Evolutionary conservation across 169 alveolate species (phyloP).

Genomic region (Eimeria sp.): DNA sequence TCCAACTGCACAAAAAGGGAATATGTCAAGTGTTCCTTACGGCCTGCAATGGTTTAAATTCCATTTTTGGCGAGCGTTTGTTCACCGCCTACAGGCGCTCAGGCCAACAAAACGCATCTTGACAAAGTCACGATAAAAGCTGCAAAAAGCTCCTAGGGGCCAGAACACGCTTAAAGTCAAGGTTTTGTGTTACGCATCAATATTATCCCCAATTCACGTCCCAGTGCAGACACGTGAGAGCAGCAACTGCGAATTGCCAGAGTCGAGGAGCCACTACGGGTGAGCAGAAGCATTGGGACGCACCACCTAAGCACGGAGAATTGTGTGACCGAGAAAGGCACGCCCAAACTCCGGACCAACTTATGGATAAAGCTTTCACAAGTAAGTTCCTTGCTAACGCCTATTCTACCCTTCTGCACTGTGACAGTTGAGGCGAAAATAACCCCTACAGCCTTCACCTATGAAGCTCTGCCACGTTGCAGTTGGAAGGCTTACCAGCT

Average conservation of each 20-base stretch:
- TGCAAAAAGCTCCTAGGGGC: not conserved
- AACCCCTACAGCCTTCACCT: not conserved
- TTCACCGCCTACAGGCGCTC: not conserved
- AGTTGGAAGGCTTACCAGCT: not conserved
- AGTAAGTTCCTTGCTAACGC: not conserved
- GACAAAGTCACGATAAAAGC: not conserved
- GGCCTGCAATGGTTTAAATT: not conserved
- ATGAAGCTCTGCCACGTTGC: not conserved
- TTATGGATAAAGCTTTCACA: not conserved
- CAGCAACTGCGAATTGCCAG: not conserved
- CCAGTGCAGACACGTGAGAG: not conserved
- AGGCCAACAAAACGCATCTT: not conserved
- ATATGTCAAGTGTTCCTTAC: not conserved
- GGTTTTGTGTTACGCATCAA: not conserved
- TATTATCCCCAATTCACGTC: not conserved
- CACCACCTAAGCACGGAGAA: not conserved
- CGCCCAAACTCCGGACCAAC: not conserved
- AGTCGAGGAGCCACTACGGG: not conserved
- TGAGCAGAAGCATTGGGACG: not conserved
- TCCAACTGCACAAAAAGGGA: not conserved
- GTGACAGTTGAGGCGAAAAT: not conserved
- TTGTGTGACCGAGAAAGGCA: not conserved
- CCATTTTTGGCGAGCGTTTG: not conserved
- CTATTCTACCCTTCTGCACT: not conserved
- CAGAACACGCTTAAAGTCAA: not conserved